These are phyloP conservation scores for Phascolomyces articulosus DNA, from an alignment of 371 early-diverging fungal genomes.

Conservation along the genomic window DNA sequence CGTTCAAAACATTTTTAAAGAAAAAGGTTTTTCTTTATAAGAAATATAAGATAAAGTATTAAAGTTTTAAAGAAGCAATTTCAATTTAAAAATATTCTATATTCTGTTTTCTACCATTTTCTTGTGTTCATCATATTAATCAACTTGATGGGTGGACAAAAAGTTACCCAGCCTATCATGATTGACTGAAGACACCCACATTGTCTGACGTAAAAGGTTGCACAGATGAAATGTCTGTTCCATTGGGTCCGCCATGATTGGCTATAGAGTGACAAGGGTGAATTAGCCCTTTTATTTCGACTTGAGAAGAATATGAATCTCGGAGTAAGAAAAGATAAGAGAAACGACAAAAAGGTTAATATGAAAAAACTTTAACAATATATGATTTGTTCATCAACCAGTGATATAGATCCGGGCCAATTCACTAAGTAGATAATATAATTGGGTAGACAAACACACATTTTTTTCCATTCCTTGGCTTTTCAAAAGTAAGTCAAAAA, in stretches of 20 bases:
- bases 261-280: not conserved
- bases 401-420: too few species aligned
- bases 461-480: not conserved
- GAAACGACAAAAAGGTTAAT: too few species aligned
- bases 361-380: too few species aligned
- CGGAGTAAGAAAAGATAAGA: too few species aligned
- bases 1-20: too few species aligned
- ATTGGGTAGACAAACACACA: too few species aligned
- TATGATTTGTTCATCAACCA: too few species aligned
- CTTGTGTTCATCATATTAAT: not conserved
- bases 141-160: not conserved
- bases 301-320: too few species aligned
- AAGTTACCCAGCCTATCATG: not conserved
- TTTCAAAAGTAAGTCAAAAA: not conserved
- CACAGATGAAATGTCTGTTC: not conserved
- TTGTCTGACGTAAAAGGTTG: constrained; percentile 1
- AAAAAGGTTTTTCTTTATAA: too few species aligned
- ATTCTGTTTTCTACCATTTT: not conserved
- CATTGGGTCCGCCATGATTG: not conserved
- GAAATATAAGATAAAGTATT: too few species aligned
- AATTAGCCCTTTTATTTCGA: not conserved
- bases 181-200: not conserved
- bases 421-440: too few species aligned
- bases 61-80: too few species aligned
- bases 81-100: not conserved